Evolutionary conservation across 257 asterid genomes (phyloP).

Genomic region (Solanum acaule): DNA sequence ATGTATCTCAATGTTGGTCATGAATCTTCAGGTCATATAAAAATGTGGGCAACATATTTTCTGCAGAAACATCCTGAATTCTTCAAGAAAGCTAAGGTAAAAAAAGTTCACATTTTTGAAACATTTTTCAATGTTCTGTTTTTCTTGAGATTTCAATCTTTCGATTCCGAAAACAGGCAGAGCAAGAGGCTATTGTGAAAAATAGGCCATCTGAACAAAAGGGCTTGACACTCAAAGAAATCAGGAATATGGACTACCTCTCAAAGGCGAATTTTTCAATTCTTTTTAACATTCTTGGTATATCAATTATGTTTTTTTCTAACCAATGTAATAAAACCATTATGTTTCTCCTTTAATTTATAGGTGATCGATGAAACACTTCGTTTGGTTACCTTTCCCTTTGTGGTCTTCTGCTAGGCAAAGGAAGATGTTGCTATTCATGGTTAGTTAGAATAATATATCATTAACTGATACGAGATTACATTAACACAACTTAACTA

Average conservation of each 20-base stretch:
- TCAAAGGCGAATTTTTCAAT: slow-evolving; percentile 33
- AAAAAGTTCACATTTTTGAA: background rate
- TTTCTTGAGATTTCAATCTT: background rate
- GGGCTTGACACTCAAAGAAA: slow-evolving; percentile 52
- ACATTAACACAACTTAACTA: background rate
- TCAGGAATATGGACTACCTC: slow-evolving; percentile 70
- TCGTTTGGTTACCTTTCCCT: slow-evolving; percentile 69
- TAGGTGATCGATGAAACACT: slow-evolving; percentile 91
- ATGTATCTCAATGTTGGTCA: slow-evolving; percentile 97
- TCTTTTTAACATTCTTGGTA: background rate
- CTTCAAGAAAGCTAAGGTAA: slow-evolving; percentile 67
- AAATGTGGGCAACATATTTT: slow-evolving; percentile 77
- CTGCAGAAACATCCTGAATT: slow-evolving; percentile 62
- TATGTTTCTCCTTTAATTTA: background rate
- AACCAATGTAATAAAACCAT: background rate
- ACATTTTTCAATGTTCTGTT: background rate
- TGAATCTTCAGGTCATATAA: slow-evolving; percentile 84
- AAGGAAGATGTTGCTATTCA: slow-evolving; percentile 45
- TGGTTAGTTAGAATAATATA: slow-evolving; percentile 25
- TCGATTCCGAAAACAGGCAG: slow-evolving; percentile 31
- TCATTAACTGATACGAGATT: background rate
- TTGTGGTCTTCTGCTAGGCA: slow-evolving; percentile 78
- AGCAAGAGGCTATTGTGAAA: slow-evolving; percentile 65
- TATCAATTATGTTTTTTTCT: background rate
- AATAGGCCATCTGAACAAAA: slow-evolving; percentile 54